phyloP scores from a whole-genome alignment of 1,284 basidiomycete genomes.

The Austroboletus niveus region DNA sequence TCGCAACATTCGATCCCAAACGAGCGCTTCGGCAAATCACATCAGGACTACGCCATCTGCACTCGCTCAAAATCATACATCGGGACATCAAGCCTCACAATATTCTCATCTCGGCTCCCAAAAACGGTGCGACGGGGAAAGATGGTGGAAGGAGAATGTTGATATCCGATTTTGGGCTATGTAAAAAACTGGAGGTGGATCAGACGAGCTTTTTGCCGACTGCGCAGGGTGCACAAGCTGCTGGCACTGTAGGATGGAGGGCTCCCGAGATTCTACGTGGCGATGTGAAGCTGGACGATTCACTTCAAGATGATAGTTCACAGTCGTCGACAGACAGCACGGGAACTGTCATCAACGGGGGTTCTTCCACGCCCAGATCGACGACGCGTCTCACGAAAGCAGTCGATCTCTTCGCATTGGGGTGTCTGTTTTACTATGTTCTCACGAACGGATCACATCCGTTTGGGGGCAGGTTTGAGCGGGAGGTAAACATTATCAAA shows the following conservation, averaged over 20 bases:
- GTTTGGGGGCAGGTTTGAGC: conserved; percentile 86
- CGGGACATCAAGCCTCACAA: conserved; percentile 99
- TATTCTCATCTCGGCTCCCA: conserved; percentile 83
- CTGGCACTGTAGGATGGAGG: conserved; percentile 92
- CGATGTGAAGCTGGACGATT: conserved; percentile 85
- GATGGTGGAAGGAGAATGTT: conserved; percentile 77
- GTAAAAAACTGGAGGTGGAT: conserved; percentile 88
- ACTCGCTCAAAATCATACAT: conserved; percentile 95
- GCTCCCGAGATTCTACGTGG: conserved; percentile 92
- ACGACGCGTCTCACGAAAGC: conserved; percentile 82
- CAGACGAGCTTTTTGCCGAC: conserved; percentile 91
- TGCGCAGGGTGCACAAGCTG: conserved; percentile 77
- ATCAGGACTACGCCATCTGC: conserved; percentile 85
- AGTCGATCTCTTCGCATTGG: conserved; percentile 92
- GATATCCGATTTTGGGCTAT: conserved; percentile 94
- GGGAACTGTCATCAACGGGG: conserved; percentile 41
- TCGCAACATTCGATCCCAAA: conserved; percentile 79
- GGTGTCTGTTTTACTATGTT: conserved; percentile 91
- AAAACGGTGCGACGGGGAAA: conserved; percentile 50
- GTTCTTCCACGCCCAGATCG: conserved; percentile 21
- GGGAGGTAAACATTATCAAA: conserved; percentile 90
- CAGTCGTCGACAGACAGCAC: conserved; percentile 67
- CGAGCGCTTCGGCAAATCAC: conserved; percentile 87
- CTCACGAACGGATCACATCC: conserved; percentile 88
- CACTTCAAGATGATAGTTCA: conserved; percentile 60